Evolutionary conservation across 768 basidiomycete species (phyloP).

Genomic region (Tricholomella constricta): DNA sequence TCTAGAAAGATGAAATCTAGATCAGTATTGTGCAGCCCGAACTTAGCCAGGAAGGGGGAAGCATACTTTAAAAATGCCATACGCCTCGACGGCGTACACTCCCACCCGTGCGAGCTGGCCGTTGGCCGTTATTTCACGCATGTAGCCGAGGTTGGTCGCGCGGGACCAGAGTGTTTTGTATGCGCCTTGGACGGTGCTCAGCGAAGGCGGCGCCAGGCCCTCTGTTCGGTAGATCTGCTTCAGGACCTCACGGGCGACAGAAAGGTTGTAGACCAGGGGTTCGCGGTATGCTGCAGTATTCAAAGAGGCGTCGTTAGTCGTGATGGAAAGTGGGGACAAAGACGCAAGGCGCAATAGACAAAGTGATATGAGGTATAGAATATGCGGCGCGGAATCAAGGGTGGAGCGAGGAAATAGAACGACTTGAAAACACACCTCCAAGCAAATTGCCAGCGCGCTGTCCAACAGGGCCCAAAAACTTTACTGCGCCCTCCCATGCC

Average conservation of each 20-base stretch:
- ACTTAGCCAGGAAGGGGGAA: no score
- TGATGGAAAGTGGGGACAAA: background rate
- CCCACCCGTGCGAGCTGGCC: constrained; percentile 72
- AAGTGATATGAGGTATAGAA: constrained; percentile 13
- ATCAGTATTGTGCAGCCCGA: no score
- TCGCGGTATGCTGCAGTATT: constrained; percentile 64
- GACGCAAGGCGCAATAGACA: background rate
- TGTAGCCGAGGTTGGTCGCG: constrained; percentile 57
- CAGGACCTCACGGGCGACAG: constrained; percentile 72
- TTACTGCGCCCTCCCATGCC: constrained; percentile 51
- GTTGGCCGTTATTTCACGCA: constrained; percentile 56
- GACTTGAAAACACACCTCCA: constrained; percentile 34
- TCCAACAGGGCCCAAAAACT: constrained; percentile 45
- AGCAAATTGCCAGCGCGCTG: constrained; percentile 60
- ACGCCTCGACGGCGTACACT: constrained; percentile 83
- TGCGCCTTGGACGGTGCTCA: constrained; percentile 53
- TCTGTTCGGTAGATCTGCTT: constrained; percentile 78
- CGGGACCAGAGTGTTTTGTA: constrained; percentile 70
- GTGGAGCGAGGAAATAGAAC: background rate
- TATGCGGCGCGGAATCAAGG: constrained; percentile 1
- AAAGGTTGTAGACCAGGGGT: constrained; percentile 76
- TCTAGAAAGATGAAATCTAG: constrained; percentile 36
- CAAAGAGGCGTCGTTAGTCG: background rate
- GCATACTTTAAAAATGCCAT: constrained; percentile 82
- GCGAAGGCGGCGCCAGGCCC: constrained; percentile 68